These are phyloP conservation scores for Talaromyces sp. DNA, from an alignment of 2,329 filamentous ascomycete species.

Conservation along the genomic window DNA sequence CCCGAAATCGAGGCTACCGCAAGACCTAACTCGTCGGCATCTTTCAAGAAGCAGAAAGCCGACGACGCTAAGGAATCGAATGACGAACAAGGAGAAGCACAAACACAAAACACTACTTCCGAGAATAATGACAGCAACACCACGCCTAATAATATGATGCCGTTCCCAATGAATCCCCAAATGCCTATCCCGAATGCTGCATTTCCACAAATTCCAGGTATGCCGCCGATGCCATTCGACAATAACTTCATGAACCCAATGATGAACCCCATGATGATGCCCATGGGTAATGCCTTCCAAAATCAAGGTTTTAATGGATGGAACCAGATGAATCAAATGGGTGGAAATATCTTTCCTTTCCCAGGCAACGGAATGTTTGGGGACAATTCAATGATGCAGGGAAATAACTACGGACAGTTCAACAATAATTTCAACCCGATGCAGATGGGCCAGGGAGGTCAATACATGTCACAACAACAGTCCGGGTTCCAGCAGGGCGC, in stretches of 20 bases:
- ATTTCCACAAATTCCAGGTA: slow-evolving; percentile 31
- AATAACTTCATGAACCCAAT: slow-evolving; percentile 33
- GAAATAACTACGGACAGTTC: slow-evolving; percentile 29
- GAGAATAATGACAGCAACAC: slow-evolving; percentile 20
- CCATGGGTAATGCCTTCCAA: slow-evolving; percentile 29
- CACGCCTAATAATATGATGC: slow-evolving; percentile 19
- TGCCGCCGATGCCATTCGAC: slow-evolving; percentile 34
- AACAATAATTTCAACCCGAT: slow-evolving; percentile 35
- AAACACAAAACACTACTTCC: neutral
- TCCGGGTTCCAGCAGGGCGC: slow-evolving; percentile 30
- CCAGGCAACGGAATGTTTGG: slow-evolving; percentile 36
- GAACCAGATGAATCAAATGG: slow-evolving; percentile 50
- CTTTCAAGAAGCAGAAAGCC: slow-evolving; percentile 45
- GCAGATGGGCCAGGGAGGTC: slow-evolving; percentile 33
- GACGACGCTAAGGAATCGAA: slow-evolving; percentile 29
- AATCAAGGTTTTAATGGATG: slow-evolving; percentile 35
- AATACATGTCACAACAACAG: slow-evolving; percentile 27
- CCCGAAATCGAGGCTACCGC: slow-evolving; percentile 51
- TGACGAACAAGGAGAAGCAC: slow-evolving; percentile 7
- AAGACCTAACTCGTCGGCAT: slow-evolving; percentile 33
- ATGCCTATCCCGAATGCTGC: slow-evolving; percentile 34
- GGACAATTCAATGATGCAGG: slow-evolving; percentile 28
- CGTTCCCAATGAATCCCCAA: slow-evolving; percentile 31
- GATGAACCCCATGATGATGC: slow-evolving; percentile 42
- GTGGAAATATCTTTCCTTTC: slow-evolving; percentile 38